A percentile compares a stretch with the other conserved stretches of the same genome.
These are phyloP conservation scores for Gaertneriomyces sp. DNA, from an alignment of 192 early-diverging fungal species.

Conservation along the genomic window DNA sequence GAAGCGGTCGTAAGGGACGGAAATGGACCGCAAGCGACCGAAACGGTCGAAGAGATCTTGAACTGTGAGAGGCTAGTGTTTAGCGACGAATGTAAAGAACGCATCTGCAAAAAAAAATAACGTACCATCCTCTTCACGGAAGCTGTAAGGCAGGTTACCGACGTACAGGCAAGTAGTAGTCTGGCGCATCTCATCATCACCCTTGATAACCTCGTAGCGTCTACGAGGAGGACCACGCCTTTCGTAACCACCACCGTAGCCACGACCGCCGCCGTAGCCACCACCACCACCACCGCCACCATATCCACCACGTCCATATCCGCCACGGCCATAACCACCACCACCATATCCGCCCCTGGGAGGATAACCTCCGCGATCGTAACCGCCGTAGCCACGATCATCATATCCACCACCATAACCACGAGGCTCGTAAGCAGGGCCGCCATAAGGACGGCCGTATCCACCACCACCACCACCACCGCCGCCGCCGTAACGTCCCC, in stretches of 20 bases:
- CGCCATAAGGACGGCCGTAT: too few species aligned
- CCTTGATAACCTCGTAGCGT: constrained; percentile 31
- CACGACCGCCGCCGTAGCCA: constrained; percentile 14
- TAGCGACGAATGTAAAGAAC: background rate
- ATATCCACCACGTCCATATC: constrained; percentile 8
- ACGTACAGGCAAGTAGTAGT: constrained; percentile 64
- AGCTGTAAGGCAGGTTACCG: constrained; percentile 74
- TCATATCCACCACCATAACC: constrained; percentile 6
- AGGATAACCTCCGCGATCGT: constrained; percentile 3
- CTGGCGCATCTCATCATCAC: constrained; percentile 62
- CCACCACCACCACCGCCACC: constrained; percentile 8
- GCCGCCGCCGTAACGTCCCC: too few species aligned
- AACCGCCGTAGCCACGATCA: constrained; percentile 13
- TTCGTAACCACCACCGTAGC: constrained; percentile 24
- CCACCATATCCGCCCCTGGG: constrained; percentile 34
- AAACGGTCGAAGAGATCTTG: constrained; percentile 72
- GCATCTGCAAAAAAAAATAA: background rate
- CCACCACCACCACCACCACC: too few species aligned
- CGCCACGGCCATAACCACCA: constrained; percentile 30
- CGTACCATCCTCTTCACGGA: constrained; percentile 59
- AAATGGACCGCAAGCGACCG: constrained; percentile 61
- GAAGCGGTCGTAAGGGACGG: constrained; percentile 68
- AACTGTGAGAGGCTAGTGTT: constrained; percentile 28
- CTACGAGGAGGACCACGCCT: constrained; percentile 39
- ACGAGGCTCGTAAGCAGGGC: too few species aligned